A percentile compares a stretch with the other conserved stretches of the same genome.
Evolutionary conservation across 2,329 filamentous ascomycete genomes (phyloP).

Genomic region (Ascochyta rabiei): DNA sequence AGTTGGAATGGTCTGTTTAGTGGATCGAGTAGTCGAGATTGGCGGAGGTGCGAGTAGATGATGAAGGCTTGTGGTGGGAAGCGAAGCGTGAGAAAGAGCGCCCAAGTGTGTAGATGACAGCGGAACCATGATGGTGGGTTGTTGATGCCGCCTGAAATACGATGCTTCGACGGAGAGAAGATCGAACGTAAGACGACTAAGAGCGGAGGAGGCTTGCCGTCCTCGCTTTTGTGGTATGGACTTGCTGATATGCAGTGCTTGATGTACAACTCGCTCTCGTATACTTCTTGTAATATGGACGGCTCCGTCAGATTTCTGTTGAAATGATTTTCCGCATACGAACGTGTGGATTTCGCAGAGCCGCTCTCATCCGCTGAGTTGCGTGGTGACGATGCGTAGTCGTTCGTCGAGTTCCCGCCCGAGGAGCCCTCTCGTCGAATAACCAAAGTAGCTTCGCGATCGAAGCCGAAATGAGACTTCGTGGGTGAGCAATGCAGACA

Average conservation of each 20-base stretch:
- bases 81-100: not conserved
- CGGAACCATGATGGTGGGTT: constrained; percentile 2
- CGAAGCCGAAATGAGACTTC: not conserved
- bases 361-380: not conserved
- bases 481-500: not conserved
- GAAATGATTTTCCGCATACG: not conserved
- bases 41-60: constrained; percentile 8
- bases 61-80: constrained; percentile 7
- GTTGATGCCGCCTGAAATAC: not conserved
- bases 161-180: not conserved
- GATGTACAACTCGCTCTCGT: constrained; percentile 5
- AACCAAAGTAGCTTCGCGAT: not conserved
- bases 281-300: not conserved
- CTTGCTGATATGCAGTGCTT: constrained; percentile 6
- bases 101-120: constrained; percentile 1
- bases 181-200: not conserved
- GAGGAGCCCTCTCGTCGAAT: not conserved
- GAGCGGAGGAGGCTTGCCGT: constrained; percentile 1
- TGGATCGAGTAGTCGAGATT: constrained; percentile 1
- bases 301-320: not conserved
- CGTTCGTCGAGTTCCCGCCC: not conserved
- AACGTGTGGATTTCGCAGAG: not conserved
- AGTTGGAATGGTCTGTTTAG: not conserved
- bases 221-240: constrained; percentile 2
- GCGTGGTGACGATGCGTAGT: not conserved